A percentile compares a stretch with the other conserved stretches of the same genome.
Conservation (phyloP, 352 stramenopile genomes). For the Globisporangium spinosum region DNA sequence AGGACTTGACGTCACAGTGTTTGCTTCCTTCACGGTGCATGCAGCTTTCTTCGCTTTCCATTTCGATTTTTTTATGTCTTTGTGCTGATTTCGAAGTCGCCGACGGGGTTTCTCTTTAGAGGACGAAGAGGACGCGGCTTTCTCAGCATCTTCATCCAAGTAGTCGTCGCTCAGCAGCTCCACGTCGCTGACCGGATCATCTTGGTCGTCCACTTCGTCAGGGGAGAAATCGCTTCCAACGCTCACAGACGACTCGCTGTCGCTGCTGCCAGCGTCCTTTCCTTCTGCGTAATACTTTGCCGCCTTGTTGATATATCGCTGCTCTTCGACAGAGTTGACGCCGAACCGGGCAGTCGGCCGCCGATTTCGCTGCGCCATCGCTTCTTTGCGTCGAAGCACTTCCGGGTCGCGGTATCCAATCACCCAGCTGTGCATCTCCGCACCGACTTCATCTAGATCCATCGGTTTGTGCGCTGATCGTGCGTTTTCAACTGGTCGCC, state of each 20-base stretch:
- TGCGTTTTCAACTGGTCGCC: background rate
- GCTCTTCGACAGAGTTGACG: constrained; percentile 39
- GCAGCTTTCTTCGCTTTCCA: constrained; percentile 20
- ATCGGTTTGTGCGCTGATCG: background rate
- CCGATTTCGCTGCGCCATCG: constrained; percentile 38
- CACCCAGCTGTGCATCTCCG: constrained; percentile 62
- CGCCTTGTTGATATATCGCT: constrained; percentile 24
- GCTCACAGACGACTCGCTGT: constrained; percentile 22
- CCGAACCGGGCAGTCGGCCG: constrained; percentile 35
- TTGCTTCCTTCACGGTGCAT: background rate
- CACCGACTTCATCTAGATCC: constrained; percentile 23
- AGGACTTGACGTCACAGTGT: background rate
- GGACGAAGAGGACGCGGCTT: constrained; percentile 1
- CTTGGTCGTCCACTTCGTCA: constrained; percentile 32
- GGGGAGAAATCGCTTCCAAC: constrained; percentile 43
- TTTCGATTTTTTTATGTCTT: constrained; percentile 1
- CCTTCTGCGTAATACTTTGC: constrained; percentile 41
- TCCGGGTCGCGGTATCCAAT: constrained; percentile 46
- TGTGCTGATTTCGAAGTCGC: constrained; percentile 18
- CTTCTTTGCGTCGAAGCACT: constrained; percentile 55
- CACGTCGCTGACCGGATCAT: constrained; percentile 22
- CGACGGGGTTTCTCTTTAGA: constrained; percentile 22
- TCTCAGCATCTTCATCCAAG: constrained; percentile 31
- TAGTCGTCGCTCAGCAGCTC: constrained; percentile 53
- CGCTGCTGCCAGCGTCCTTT: constrained; percentile 29